Percentiles rank a stretch among this genome's conserved stretches.
Evolutionary conservation across 495 filamentous ascomycete species (phyloP).

Genomic region (Podospora conica): DNA sequence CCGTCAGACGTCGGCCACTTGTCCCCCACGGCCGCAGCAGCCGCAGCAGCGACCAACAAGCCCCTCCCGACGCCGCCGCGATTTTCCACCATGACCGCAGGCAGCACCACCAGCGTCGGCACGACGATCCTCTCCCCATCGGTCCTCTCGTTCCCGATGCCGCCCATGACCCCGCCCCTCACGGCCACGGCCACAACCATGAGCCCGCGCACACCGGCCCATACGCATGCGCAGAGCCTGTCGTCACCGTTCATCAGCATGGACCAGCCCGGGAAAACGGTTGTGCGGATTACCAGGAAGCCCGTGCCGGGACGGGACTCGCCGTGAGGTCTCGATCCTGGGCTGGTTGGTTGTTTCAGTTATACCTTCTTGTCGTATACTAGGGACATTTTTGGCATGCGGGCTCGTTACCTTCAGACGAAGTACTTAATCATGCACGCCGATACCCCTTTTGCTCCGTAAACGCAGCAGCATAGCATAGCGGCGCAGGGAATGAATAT

Average conservation of each 20-base stretch:
- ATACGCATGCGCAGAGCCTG: not conserved
- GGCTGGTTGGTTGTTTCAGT: not conserved
- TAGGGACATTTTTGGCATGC: not conserved
- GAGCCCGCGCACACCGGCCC: not conserved
- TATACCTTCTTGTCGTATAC: not conserved
- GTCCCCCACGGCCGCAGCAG: not conserved
- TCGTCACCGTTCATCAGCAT: slow-evolving; percentile 7
- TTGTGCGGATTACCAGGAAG: slow-evolving; percentile 4
- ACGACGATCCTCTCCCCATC: slow-evolving; percentile 6
- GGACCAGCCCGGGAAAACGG: slow-evolving; percentile 5
- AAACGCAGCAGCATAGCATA: not conserved
- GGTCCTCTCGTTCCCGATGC: slow-evolving; percentile 6
- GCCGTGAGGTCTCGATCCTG: not conserved
- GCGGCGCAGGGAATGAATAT: not conserved
- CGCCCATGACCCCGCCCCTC: not conserved
- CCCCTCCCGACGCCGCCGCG: not conserved
- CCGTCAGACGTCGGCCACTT: not conserved
- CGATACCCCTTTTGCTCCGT: not conserved
- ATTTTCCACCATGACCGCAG: not conserved
- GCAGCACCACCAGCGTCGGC: not conserved
- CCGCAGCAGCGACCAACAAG: not conserved
- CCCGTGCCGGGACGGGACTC: not conserved
- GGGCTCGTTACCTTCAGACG: not conserved
- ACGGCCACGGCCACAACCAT: not conserved
- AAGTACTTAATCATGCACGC: not conserved